Evolutionary conservation across 192 early-diverging fungal species (phyloP), one percentile per base, ranked within the genome.

Genomic region (Entrophospora sp.): DNA sequence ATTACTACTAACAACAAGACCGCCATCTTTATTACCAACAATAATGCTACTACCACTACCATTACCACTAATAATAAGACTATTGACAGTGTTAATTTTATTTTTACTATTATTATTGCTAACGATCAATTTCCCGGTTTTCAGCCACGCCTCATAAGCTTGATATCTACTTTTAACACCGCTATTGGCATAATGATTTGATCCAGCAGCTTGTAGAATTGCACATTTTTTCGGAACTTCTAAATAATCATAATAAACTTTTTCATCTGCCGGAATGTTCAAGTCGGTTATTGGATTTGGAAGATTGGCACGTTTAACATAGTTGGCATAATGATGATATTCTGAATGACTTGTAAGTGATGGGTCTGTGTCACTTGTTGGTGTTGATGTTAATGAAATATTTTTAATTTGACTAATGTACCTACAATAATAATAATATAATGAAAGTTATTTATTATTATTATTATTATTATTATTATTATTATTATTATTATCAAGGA

Each of bases 341-440:
- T 78, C 77, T 5, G 74, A 69, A 46, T 71, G 58, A 37, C 44
- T 66, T 1, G 12, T 48, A 35, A 69, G 45, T 20, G 56, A 44
- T 2, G 43, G 40, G 44, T 76, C 68, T n/a, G 71, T 63, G 25
- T 53, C 46, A 0, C 67, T 43, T 12, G 66, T 55, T 10, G 66
- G 63, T 0, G 70, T 66, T 36, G 77, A 69, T 1, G 70, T 27
- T 32, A 71, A 63, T n/a, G 66, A 64, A 9, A 79, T 44, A 53
- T 69, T 68, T 13, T 64, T 71, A 32, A 71, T 73, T 73, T 79
- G 77, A 35, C 73, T 68, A 30, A 70, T 69, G 55, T 79, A 79
- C 38, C 77, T 76, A 18, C 13, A 28, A 69, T 36, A 20, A 34
- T 3, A 42, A n/a, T 40, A 14, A n/a, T n/a, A n/a, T n/a, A n/a